phyloP scores from a whole-genome alignment of 176 grass and related monocot species.

The Alopecurus myosuroides region DNA sequence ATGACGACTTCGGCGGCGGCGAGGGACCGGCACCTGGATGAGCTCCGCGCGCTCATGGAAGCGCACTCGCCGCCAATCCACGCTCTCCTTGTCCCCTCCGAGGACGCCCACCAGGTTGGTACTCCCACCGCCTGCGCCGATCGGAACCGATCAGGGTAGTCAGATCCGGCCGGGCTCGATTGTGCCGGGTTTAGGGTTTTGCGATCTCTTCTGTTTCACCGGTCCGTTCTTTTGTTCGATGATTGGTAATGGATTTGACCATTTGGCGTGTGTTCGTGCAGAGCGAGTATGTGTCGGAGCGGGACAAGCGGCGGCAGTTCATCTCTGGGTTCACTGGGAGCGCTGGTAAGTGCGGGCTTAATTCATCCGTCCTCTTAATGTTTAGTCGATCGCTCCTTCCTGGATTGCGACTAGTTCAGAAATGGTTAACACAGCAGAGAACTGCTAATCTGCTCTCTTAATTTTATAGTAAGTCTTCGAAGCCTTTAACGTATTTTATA shows the following conservation, averaged over 20 bases:
- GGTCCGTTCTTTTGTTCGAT: not conserved
- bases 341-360: constrained; percentile 47
- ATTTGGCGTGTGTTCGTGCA: constrained; percentile 16
- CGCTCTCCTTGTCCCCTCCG: constrained; percentile 83
- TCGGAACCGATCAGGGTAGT: not conserved
- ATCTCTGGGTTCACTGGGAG: constrained; percentile 92
- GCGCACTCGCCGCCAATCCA: constrained; percentile 75
- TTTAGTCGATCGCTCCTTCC: not conserved
- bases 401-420: not conserved
- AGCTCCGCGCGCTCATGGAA: constrained; percentile 68
- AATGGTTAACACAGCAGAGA: not conserved
- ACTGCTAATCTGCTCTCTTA: not conserved
- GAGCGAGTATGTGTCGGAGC: constrained; percentile 95
- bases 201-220: not conserved
- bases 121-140: not conserved
- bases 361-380: not conserved
- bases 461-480: not conserved
- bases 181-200: not conserved
- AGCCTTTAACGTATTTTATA: not conserved
- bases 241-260: not conserved
- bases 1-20: constrained; percentile 17
- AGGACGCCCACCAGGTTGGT: constrained; percentile 92
- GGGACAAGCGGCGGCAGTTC: constrained; percentile 84
- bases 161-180: not conserved
- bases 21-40: constrained; percentile 63